Evolutionary conservation across 495 filamentous ascomycete species (phyloP), one percentile per base, ranked within the genome.

Genomic region (Podospora comata): DNA sequence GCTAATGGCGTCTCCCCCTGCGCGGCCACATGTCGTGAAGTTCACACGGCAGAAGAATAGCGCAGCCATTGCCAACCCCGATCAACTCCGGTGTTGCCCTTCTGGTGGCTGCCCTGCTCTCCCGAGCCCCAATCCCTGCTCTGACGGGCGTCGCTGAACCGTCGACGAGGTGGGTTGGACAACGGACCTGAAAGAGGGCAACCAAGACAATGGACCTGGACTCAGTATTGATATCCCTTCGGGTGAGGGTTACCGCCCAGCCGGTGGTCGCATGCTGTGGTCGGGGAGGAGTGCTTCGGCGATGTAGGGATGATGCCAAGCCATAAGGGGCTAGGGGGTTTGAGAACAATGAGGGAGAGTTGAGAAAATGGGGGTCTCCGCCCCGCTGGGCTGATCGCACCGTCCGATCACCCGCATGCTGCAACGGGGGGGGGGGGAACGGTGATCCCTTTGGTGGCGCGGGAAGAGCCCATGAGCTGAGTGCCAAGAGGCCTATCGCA

Each of bases 1-100:
- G 62, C 28, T 58, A 54, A 59, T 32, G 62, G 59, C 55, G 27
- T 39, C 5, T 5, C 5, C 54, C 65, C 66, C 57, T 68, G 62
- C 32, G 19, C 27, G 60, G 71, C 68, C 71, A 68, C 71, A 68
- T 68, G 71, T 32, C 30, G 71, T 67, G 57, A 65, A 65, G 57
- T 39, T 44, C 48, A 64, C 59, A 62, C 62, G 39, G 62, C 67
- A 72, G 67, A 26, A 30, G 56, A 27, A 62, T 62, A 60, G 57
- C 65, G 23, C 39, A 67, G 60, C 34, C 59, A 15, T 30, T 66
- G 26, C 15, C 39, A 28, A 60, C 28, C 16, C 27, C 55, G 71
- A 70, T 72, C 67, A 34, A 19, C 67, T 60, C 27, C 56, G 48
- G 55, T n/a, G 60, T 69, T 65, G 32, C 64, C 67, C 27, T 65